A percentile compares a stretch with the other conserved stretches of the same genome.
These are phyloP conservation scores for Stephania cephalantha DNA, from an alignment of 164 flowering plant genomes.

Conservation along the genomic window DNA sequence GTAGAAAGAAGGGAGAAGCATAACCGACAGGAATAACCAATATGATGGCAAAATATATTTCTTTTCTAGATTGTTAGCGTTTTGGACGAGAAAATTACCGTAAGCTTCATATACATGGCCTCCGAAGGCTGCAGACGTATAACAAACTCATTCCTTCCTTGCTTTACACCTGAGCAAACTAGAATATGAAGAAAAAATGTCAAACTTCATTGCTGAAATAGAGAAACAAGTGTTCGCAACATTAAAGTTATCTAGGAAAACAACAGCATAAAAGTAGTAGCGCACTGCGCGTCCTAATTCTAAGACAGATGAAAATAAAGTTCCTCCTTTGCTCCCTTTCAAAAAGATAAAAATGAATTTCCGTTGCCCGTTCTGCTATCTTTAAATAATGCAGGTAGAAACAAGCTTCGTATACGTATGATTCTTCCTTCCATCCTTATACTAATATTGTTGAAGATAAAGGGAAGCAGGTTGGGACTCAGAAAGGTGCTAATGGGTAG, in stretches of 20 bases:
- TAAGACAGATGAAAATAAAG: background rate
- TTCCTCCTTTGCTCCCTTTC: background rate
- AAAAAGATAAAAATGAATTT: too few species aligned
- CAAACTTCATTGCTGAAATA: background rate
- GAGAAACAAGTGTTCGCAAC: background rate
- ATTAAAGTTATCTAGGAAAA: background rate
- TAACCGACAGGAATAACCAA: background rate
- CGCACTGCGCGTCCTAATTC: background rate
- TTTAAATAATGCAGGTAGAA: background rate
- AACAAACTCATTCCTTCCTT: conserved; percentile 94
- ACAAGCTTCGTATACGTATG: background rate
- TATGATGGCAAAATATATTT: background rate
- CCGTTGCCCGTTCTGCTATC: too few species aligned
- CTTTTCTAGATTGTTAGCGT: background rate
- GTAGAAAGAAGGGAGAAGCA: background rate
- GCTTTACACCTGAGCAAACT: conserved; percentile 56
- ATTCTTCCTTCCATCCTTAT: too few species aligned
- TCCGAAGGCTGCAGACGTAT: conserved; percentile 88
- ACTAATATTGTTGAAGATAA: too few species aligned
- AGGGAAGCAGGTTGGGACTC: background rate
- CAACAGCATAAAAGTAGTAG: background rate
- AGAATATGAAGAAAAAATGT: conserved; percentile 1
- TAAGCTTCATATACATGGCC: conserved; percentile 98
- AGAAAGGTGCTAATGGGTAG: background rate
- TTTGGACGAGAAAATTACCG: conserved; percentile 33